These are phyloP conservation scores for Aspergillus udagawae DNA, from an alignment of 2,329 filamentous ascomycete species.

Conservation along the genomic window DNA sequence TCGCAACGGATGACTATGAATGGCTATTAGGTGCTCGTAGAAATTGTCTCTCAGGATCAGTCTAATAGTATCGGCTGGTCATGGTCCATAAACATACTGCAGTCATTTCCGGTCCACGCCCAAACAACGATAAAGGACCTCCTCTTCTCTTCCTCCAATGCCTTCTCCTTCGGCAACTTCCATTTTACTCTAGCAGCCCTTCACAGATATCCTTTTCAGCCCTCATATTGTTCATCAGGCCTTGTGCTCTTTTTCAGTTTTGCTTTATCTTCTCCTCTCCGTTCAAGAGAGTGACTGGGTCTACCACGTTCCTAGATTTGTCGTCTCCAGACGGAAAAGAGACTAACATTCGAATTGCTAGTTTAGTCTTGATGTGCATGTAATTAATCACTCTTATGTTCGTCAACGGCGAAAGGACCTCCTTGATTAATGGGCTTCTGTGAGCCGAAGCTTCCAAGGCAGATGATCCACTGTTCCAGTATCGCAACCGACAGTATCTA, in stretches of 20 bases:
- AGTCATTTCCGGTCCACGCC: conserved; percentile 10
- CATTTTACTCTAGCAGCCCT: conserved; percentile 30
- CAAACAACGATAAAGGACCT: conserved; percentile 16
- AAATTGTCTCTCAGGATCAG: conserved; percentile 10
- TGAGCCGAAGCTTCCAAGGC: background rate
- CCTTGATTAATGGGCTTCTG: conserved; percentile 1
- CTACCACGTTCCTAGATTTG: conserved; percentile 24
- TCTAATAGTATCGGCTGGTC: conserved; percentile 15
- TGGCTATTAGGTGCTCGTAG: conserved; percentile 66
- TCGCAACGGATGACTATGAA: conserved; percentile 99
- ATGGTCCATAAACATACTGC: conserved; percentile 14
- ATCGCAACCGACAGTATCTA: conserved; percentile 1
- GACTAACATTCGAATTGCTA: conserved; percentile 25
- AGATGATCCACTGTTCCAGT: conserved; percentile 4
- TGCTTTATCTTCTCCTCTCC: conserved; percentile 14
- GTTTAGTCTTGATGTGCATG: conserved; percentile 27
- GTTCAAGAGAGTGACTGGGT: conserved; percentile 17
- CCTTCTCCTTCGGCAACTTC: conserved; percentile 20
- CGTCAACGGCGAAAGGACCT: conserved; percentile 23
- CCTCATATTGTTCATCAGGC: conserved; percentile 23
- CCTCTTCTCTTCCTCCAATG: conserved; percentile 10
- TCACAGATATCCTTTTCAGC: conserved; percentile 39
- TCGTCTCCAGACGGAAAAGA: conserved; percentile 24
- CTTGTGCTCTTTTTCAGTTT: conserved; percentile 16
- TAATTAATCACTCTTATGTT: conserved; percentile 35